Base-by-base conservation (phyloP, 2,329 filamentous ascomycete genomes). In the Xylaria sp. region DNA sequence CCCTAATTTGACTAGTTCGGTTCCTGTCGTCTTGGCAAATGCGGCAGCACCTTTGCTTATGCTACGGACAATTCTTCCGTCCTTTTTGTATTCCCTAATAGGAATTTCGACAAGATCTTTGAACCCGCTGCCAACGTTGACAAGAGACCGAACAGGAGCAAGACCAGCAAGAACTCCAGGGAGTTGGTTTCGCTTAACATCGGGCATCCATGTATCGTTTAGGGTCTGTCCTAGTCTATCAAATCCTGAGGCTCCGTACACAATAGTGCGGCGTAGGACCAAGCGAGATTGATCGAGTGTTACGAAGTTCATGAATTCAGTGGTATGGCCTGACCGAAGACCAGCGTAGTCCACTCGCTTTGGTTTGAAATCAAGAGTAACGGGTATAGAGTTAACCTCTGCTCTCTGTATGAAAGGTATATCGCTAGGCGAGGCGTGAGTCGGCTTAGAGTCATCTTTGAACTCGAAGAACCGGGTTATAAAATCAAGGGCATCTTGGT, bases 241-340 rank as follows among this genome's bases (percentile, higher is more conserved):
- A 74, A 98, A 98, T 0, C 96, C 96, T 7, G 90, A 90, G 0
- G 97, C 88, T 32, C 97, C 96, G 73, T 98, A 98, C 42, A 98
- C 89, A 73, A 99, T 98, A 30, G 93, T 92, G 78, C 95, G 94
- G 12, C 92, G 89, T 61, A 99, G 86, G 6, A 92, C 88, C 86
- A 99, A 92, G 69, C 95, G 90, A 1, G 96, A 90, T 72, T 93
- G 91, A 73, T 99, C 96, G 0, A 99, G 87, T 14, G 95, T 92
- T 71, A 99, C 87, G 78, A 99, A 98, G 79, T 99, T 99, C 94
- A 98, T 98, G 76, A 99, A 97, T 79, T 99, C 96, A 0, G 93
- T 97, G 0, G 96, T 98, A 72, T 93, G 93, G 1, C 96, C 96
- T 1, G 96, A 98, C 30, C 94, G 90, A 3, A 99, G 86, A 3